A percentile compares a stretch with the other conserved stretches of the same genome.
Evolutionary conservation across 1,284 basidiomycete genomes (phyloP).

Genomic region (Leccinum pachyderme): DNA sequence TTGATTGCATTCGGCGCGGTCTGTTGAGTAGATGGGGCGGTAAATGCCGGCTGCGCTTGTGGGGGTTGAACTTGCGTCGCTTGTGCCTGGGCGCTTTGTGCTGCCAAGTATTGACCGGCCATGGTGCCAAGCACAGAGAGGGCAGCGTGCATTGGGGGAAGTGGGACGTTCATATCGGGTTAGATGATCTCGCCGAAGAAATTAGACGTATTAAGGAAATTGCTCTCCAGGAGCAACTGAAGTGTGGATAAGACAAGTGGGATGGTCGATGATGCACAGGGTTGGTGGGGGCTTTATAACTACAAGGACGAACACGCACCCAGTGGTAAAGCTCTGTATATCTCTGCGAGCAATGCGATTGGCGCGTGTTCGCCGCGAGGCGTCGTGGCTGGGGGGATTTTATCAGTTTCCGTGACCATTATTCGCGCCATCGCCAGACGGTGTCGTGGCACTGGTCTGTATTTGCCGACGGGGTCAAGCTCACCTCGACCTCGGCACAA

Average conservation of each 20-base stretch:
- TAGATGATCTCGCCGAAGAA: slow-evolving; percentile 3
- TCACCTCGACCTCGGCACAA: slow-evolving; percentile 16
- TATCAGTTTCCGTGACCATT: slow-evolving; percentile 10
- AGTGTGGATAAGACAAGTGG: slow-evolving; percentile 30
- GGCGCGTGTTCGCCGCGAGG: slow-evolving; percentile 34
- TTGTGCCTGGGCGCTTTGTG: slow-evolving; percentile 36
- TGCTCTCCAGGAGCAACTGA: slow-evolving; percentile 33
- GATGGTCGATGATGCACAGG: slow-evolving; percentile 13
- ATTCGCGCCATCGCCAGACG: slow-evolving; percentile 12
- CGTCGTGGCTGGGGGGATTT: slow-evolving; percentile 13
- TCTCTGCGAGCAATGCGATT: slow-evolving; percentile 24
- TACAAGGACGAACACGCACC: slow-evolving; percentile 4
- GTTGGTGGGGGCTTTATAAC: slow-evolving; percentile 25
- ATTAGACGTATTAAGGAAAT: slow-evolving; percentile 12
- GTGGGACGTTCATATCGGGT: slow-evolving; percentile 37
- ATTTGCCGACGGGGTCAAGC: slow-evolving; percentile 20
- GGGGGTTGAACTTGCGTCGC: slow-evolving; percentile 25
- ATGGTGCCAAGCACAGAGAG: slow-evolving; percentile 51
- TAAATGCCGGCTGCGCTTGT: slow-evolving; percentile 24
- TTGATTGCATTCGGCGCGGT: slow-evolving; percentile 22
- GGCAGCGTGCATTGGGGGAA: slow-evolving; percentile 47
- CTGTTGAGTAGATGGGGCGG: slow-evolving; percentile 26
- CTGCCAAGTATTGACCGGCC: slow-evolving; percentile 46
- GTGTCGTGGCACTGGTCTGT: slow-evolving; percentile 6
- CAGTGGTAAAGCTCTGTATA: slow-evolving; percentile 7